These are phyloP conservation scores for Butyriboletus loyo DNA, from an alignment of 768 basidiomycete genomes.

Conservation along the genomic window DNA sequence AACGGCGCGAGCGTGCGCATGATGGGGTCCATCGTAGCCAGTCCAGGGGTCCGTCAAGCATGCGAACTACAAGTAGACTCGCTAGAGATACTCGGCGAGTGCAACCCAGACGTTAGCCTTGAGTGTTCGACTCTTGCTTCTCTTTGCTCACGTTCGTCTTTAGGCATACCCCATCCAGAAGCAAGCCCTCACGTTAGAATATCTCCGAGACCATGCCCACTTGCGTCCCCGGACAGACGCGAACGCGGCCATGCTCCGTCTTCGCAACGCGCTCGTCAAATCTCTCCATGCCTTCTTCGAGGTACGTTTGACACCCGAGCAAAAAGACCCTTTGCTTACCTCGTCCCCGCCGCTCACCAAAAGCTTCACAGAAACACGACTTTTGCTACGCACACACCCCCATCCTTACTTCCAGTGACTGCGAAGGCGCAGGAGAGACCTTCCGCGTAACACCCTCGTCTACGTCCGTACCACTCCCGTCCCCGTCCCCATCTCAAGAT, in stretches of 20 bases:
- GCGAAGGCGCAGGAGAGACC: conserved; percentile 94
- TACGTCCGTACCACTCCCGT: conserved; percentile 2
- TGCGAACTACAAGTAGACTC: conserved; percentile 50
- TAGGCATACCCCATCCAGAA: conserved; percentile 93
- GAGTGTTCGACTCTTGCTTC: neutral
- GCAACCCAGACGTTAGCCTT: conserved; percentile 50
- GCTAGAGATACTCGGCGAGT: conserved; percentile 51
- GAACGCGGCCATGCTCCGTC: conserved; percentile 70
- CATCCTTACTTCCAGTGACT: conserved; percentile 85
- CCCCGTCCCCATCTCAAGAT: neutral
- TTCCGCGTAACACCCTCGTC: conserved; percentile 61
- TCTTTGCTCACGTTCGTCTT: conserved; percentile 4
- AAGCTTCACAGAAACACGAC: conserved; percentile 55
- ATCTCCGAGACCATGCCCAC: conserved; percentile 83
- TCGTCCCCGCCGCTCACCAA: conserved; percentile 15
- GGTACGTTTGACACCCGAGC: conserved; percentile 40
- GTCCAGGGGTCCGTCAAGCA: conserved; percentile 49
- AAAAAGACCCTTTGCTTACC: neutral
- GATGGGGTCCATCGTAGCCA: conserved; percentile 43
- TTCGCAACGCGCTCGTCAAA: conserved; percentile 57
- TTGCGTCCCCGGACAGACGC: conserved; percentile 77
- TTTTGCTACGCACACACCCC: conserved; percentile 84
- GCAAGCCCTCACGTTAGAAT: conserved; percentile 71
- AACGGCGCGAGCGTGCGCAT: conserved; percentile 57
- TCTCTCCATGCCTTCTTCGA: conserved; percentile 69